A percentile compares a stretch with the other conserved stretches of the same genome.
These are phyloP conservation scores for Candolleomyces efflorescens DNA, from an alignment of 768 basidiomycete genomes.

Conservation along the genomic window DNA sequence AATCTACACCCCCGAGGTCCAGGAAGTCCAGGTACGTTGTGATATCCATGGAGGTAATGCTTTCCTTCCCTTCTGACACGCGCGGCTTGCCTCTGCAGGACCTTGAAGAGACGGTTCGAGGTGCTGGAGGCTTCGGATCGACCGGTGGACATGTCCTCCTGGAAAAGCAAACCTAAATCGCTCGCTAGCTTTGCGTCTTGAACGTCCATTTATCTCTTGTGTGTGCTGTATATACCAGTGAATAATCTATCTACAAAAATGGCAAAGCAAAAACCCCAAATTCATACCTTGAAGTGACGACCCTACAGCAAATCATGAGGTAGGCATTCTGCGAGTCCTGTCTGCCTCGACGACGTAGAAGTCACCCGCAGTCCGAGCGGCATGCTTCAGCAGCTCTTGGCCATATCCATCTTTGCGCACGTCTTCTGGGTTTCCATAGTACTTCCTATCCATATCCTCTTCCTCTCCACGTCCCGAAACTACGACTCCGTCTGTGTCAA, in stretches of 20 bases:
- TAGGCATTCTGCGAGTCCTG: conserved; percentile 18
- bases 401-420: conserved; percentile 24
- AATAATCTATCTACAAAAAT: not conserved
- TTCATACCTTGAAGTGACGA: not conserved
- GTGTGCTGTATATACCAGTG: conserved; percentile 1
- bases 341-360: conserved; percentile 65
- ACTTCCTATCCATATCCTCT: conserved; percentile 34
- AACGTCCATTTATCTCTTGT: conserved; percentile 6
- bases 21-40: conserved; percentile 76
- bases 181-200: not conserved
- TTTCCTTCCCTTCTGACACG: conserved; percentile 1
- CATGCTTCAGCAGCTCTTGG: conserved; percentile 44
- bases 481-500: conserved; percentile 36
- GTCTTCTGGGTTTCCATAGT: not conserved
- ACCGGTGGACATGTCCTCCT: conserved; percentile 80
- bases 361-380: conserved; percentile 45
- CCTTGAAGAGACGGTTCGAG: conserved; percentile 82
- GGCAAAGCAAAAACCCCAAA: not conserved
- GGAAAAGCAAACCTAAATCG: conserved; percentile 16
- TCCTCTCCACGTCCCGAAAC: conserved; percentile 29
- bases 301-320: conserved; percentile 6
- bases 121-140: conserved; percentile 88
- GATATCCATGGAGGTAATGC: conserved; percentile 2
- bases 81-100: conserved; percentile 39
- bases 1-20: conserved; percentile 80